Percentiles rank a stretch among this genome's conserved stretches.
Conservation (phyloP, 371 early-diverging fungal genomes). For the Dichotomocladium elegans region DNA sequence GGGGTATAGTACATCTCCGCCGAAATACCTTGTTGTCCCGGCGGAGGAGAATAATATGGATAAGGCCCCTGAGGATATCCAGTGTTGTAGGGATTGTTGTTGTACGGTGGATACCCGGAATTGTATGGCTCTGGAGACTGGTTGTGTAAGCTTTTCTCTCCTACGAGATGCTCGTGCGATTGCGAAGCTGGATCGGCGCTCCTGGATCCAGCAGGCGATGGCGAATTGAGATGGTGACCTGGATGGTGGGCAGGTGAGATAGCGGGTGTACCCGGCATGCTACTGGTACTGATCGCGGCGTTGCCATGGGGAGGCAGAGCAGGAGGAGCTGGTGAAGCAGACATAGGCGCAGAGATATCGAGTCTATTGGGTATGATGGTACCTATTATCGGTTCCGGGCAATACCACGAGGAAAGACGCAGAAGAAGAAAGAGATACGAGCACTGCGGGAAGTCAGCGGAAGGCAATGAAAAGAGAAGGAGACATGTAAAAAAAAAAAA, state of each 20-base stretch:
- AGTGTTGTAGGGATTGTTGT: background rate
- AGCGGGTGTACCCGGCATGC: no score
- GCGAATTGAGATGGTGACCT: background rate
- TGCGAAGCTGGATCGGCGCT: background rate
- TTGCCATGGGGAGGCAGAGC: no score
- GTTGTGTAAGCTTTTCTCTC: background rate
- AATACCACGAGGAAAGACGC: no score
- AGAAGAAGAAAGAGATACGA: no score
- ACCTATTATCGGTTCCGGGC: no score
- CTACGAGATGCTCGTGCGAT: slow-evolving; percentile 3
- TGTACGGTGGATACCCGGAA: background rate
- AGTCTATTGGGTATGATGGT: no score
- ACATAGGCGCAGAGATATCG: no score
- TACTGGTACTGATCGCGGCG: no score
- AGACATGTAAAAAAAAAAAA: no score
- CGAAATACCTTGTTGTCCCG: background rate
- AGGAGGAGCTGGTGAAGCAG: no score
- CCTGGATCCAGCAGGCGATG: slow-evolving; percentile 1
- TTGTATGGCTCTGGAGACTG: background rate
- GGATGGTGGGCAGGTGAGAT: background rate
- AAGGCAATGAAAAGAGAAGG: no score
- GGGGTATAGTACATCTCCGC: background rate
- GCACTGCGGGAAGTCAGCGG: no score
- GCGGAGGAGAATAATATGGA: slow-evolving; percentile 3
- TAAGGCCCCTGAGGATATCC: background rate